Percentiles rank a stretch among this genome's conserved stretches.
phyloP scores from a whole-genome alignment of 139 green algal species.

The Desmodesmus armatus region DNA sequence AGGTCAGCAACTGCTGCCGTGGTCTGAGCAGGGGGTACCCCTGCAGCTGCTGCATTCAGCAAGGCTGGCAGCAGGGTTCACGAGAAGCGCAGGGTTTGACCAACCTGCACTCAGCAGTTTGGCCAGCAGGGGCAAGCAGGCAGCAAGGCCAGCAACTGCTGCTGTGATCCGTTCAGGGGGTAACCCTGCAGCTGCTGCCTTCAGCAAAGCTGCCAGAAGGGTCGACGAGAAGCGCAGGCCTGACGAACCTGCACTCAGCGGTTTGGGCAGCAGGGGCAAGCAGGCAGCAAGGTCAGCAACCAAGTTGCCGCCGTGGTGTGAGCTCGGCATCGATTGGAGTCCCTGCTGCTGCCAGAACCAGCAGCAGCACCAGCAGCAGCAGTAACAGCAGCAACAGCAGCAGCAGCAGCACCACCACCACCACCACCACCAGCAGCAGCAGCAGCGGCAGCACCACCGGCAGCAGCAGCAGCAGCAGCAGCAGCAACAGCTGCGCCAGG shows the following conservation, averaged over 20 bases:
- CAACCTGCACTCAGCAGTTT: no score
- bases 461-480: not conserved
- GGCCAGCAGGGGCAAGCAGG: no score
- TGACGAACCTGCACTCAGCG: no score
- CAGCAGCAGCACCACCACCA: not conserved
- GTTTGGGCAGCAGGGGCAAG: no score
- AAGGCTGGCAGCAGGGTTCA: not conserved
- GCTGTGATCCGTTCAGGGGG: no score
- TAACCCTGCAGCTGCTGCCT: not conserved
- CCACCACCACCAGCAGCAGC: not conserved
- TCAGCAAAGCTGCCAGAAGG: not conserved
- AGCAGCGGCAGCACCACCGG: not conserved
- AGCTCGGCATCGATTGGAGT: not conserved
- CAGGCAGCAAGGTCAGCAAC: not conserved
- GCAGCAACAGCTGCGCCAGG: not conserved
- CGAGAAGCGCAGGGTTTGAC: no score
- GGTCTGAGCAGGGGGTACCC: no score
- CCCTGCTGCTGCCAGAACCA: not conserved
- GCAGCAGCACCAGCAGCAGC: not conserved
- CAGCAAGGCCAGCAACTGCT: no score
- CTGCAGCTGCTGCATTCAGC: not conserved
- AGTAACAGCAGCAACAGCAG: not conserved
- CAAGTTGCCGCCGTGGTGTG: not conserved
- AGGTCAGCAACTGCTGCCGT: no score
- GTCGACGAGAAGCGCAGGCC: no score